phyloP scores from a whole-genome alignment of 2,329 filamentous ascomycete species.

The Chalara sp. region DNA sequence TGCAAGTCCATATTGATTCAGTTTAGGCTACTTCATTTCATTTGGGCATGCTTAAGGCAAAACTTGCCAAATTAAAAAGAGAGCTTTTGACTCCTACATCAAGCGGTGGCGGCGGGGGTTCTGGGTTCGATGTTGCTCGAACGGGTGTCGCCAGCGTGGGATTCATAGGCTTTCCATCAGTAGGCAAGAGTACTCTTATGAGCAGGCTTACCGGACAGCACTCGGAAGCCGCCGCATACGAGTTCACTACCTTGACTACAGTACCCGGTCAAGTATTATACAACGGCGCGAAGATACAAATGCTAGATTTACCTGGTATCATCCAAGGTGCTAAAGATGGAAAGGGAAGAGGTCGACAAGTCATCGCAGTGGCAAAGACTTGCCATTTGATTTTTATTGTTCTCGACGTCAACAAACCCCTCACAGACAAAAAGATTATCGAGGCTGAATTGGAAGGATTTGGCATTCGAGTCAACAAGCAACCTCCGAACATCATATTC shows the following conservation, averaged over 20 bases:
- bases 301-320: constrained; percentile 96
- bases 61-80: constrained; percentile 94
- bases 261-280: constrained; percentile 94
- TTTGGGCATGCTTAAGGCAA: constrained; percentile 93
- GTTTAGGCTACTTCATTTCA: constrained; percentile 68
- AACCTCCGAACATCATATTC: constrained; percentile 96
- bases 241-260: constrained; percentile 96
- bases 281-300: constrained; percentile 96
- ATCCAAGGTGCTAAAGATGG: constrained; percentile 98
- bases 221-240: constrained; percentile 94
- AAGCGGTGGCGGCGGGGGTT: constrained; percentile 77
- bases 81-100: constrained; percentile 84
- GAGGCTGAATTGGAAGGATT: constrained; percentile 95
- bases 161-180: constrained; percentile 96
- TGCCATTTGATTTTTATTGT: constrained; percentile 99
- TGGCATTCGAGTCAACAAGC: constrained; percentile 95
- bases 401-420: constrained; percentile 94
- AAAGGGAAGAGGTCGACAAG: constrained; percentile 93
- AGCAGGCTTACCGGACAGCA: constrained; percentile 90
- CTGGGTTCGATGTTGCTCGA: constrained; percentile 94
- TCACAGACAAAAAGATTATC: constrained; percentile 95
- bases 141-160: constrained; percentile 96
- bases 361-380: constrained; percentile 97
- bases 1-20: too few relatives aligned
- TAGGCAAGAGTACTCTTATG: constrained; percentile 98